Evolutionary conservation across 2,329 filamentous ascomycete genomes (phyloP), one percentile per base, ranked within the genome.

Genomic region (Dactylellina cionopaga): DNA sequence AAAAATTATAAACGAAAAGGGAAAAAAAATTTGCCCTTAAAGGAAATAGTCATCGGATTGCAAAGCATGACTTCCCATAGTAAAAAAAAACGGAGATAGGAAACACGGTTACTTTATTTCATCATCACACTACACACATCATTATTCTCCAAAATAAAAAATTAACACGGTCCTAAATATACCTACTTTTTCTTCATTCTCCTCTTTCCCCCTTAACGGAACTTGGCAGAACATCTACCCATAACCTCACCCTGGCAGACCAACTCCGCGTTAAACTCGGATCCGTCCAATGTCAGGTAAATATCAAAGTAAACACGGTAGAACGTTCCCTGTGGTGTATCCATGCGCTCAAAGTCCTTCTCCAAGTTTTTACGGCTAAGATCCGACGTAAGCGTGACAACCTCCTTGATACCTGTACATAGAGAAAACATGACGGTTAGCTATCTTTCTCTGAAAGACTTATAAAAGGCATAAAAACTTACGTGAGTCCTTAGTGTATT

Each of bases 241-340:
- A 98, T 99, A 76, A 99, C 92, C 81, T 98, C 95, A 78, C 95
- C 95, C 81, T 99, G 95, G 83, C 95, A 99, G n/a, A 98, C 94
- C 37, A 99, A 84, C 83, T 98, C 95, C 58, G 95, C 95, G 77
- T 95, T 98, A 84, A 99, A 98, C 81, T 99, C 95, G 56, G 92
- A 96, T 19, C 95, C 95, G 79, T 99, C 95, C 13, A 99, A 89
- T 0, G 95, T 98, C 75, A 99, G 87, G 81, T 96, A 96, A 76
- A 90, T 90, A 77, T 90, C 88, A 76, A 90, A 90, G 81, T 90
- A 90, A 74, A 90, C 88, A 75, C 92, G 89, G 84, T 96, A 96
- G 81, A 96, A 96, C 2, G 92, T 96, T 74, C 95, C 95, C 81
- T 99, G 94, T 4, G 95, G 93, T 0, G 95, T 98, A 80, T 98